These are phyloP conservation scores for Breviolum minutum DNA, from an alignment of 73 alveolate genomes.

Conservation along the genomic window DNA sequence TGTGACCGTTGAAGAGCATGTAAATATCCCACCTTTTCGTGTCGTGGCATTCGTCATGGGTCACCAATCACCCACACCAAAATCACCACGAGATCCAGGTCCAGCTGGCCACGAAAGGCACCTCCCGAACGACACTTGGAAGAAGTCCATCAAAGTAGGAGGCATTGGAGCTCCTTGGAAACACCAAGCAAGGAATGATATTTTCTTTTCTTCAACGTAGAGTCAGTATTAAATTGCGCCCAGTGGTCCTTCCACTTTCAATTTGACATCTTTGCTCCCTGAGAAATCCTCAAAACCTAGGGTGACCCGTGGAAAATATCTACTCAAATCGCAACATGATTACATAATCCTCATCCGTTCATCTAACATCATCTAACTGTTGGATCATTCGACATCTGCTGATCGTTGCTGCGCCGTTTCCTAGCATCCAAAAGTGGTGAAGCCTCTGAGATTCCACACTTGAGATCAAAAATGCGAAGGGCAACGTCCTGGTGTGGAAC, in stretches of 20 bases:
- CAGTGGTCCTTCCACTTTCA: not conserved
- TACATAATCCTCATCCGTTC: too few species aligned
- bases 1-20: conserved; percentile 9
- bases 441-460: not conserved
- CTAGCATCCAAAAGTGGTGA: not conserved
- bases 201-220: not conserved
- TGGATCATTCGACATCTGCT: too few species aligned
- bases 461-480: not conserved
- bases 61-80: not conserved
- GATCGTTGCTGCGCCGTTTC: not conserved
- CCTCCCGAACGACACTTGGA: conserved; percentile 50
- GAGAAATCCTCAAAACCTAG: too few species aligned
- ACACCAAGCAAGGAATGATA: too few species aligned
- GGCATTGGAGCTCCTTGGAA: conserved; percentile 2
- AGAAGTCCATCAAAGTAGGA: not conserved
- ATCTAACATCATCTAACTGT: too few species aligned
- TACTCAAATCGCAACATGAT: too few species aligned
- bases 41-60: not conserved
- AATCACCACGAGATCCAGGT: not conserved
- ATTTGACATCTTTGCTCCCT: too few species aligned
- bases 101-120: not conserved
- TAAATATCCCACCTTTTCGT: conserved; percentile 26
- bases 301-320: too few species aligned
- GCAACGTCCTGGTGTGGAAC: not conserved
- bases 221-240: not conserved